Percentiles rank a stretch among this genome's conserved stretches.
Conservation (phyloP, 2,329 filamentous ascomycete species). For the Talaromyces albobiverticillius region DNA sequence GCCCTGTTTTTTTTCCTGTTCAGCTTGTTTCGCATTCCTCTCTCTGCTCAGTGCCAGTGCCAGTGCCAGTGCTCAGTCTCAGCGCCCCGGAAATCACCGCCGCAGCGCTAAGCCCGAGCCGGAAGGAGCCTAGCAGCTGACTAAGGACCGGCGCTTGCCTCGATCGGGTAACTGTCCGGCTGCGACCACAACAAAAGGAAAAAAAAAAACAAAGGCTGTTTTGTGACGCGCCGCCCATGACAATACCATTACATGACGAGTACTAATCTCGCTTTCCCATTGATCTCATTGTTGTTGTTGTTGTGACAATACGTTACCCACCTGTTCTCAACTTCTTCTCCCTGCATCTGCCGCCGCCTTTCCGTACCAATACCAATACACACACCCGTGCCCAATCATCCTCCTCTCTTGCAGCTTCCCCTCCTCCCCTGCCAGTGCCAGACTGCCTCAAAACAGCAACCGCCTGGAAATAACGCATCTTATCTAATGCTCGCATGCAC, state of each 20-base stretch:
- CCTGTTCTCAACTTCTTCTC: not conserved
- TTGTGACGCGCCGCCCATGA: not conserved
- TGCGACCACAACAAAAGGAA: no score
- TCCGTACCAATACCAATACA: slow-evolving; percentile 16
- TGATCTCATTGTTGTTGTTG: no score
- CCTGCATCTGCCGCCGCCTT: slow-evolving; percentile 8
- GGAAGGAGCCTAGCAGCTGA: not conserved
- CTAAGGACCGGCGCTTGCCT: slow-evolving; percentile 1
- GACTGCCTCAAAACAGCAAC: no score
- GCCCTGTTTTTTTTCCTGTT: no score
- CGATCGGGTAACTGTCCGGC: not conserved
- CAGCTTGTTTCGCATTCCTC: no score
- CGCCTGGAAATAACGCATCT: not conserved
- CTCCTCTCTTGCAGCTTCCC: not conserved
- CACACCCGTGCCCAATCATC: no score
- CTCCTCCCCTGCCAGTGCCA: not conserved
- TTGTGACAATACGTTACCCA: no score
- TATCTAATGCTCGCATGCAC: slow-evolving; percentile 5
- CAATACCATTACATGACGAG: not conserved
- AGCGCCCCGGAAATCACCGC: not conserved
- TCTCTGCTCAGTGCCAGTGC: no score
- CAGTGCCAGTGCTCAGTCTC: no score
- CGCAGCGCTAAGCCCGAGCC: not conserved
- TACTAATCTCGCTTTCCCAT: no score
- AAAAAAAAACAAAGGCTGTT: not conserved